A percentile compares a stretch with the other conserved stretches of the same genome.
Conservation (phyloP, 2,329 filamentous ascomycete genomes). For the Cryphonectria japonica region DNA sequence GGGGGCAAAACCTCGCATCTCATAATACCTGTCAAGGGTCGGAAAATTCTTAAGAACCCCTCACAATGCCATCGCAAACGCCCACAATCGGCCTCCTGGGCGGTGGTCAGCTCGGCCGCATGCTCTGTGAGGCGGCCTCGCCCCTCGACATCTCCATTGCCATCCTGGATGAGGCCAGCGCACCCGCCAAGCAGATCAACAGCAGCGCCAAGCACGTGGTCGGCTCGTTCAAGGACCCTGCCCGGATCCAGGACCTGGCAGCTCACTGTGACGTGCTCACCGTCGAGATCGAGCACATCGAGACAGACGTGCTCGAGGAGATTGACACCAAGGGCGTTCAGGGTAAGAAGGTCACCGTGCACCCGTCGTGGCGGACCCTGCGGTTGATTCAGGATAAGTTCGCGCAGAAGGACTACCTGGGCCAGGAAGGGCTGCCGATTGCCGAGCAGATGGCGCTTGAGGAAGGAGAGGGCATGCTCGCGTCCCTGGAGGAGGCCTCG, state of each 20-base stretch:
- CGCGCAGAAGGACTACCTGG: slow-evolving; percentile 81
- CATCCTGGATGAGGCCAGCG: slow-evolving; percentile 75
- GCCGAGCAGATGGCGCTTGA: slow-evolving; percentile 71
- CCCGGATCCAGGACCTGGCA: slow-evolving; percentile 80
- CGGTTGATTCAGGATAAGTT: slow-evolving; percentile 94
- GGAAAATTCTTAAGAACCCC: not conserved
- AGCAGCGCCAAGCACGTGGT: slow-evolving; percentile 73
- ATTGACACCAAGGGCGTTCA: slow-evolving; percentile 68
- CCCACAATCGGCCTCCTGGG: slow-evolving; percentile 58
- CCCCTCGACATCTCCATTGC: slow-evolving; percentile 77
- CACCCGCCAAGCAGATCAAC: slow-evolving; percentile 86
- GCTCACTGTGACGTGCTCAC: slow-evolving; percentile 78
- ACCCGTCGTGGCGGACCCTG: slow-evolving; percentile 86
- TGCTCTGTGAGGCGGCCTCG: slow-evolving; percentile 86
- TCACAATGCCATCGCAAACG: slow-evolving; percentile 9
- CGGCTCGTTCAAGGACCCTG: slow-evolving; percentile 85
- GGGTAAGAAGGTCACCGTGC: slow-evolving; percentile 62
- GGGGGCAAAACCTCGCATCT: no score
- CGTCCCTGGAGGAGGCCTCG: slow-evolving; percentile 67
- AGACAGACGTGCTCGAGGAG: slow-evolving; percentile 87
- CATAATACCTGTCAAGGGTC: slow-evolving; percentile 20
- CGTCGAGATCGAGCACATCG: slow-evolving; percentile 93
- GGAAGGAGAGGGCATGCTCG: slow-evolving; percentile 54
- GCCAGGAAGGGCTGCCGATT: slow-evolving; percentile 69
- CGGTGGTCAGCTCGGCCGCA: slow-evolving; percentile 82